A percentile compares a stretch with the other conserved stretches of the same genome.
These are phyloP conservation scores for Miamiensis avidus DNA, from an alignment of 169 alveolate species.

Conservation along the genomic window DNA sequence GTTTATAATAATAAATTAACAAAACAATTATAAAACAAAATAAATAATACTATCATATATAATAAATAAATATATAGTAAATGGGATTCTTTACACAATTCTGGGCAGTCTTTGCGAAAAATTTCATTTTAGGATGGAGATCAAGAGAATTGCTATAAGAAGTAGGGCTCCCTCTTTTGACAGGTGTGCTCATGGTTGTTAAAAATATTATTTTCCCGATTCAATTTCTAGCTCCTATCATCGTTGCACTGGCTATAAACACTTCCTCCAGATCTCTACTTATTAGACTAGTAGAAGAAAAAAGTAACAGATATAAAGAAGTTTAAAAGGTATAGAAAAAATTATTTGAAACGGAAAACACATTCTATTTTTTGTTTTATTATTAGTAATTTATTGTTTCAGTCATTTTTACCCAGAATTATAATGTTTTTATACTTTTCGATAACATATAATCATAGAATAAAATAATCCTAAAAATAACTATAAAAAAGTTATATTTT, in stretches of 20 bases:
- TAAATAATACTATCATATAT: too few species aligned
- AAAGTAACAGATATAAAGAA: constrained; percentile 26
- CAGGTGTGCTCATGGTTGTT: constrained; percentile 9
- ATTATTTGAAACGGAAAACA: too few species aligned
- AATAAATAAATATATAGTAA: too few species aligned
- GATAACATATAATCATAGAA: too few species aligned
- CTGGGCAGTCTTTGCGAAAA: background rate
- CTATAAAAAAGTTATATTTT: too few species aligned
- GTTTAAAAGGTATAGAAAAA: background rate
- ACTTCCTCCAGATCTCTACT: constrained; percentile 23
- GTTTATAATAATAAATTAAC: too few species aligned
- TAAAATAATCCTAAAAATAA: too few species aligned
- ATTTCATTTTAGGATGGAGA: background rate
- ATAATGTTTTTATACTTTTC: too few species aligned
- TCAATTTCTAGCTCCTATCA: constrained; percentile 15
- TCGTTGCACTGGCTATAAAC: constrained; percentile 17
- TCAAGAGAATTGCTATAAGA: constrained; percentile 7
- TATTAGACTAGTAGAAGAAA: constrained; percentile 24
- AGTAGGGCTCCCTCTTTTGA: constrained; percentile 1
- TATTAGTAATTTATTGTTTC: background rate
- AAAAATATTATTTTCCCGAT: background rate
- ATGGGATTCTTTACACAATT: background rate
- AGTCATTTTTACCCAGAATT: too few species aligned
- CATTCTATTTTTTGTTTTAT: too few species aligned
- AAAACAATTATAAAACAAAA: too few species aligned